These are phyloP conservation scores for Trifolium repens DNA, from an alignment of 306 rosid genomes.

Conservation along the genomic window DNA sequence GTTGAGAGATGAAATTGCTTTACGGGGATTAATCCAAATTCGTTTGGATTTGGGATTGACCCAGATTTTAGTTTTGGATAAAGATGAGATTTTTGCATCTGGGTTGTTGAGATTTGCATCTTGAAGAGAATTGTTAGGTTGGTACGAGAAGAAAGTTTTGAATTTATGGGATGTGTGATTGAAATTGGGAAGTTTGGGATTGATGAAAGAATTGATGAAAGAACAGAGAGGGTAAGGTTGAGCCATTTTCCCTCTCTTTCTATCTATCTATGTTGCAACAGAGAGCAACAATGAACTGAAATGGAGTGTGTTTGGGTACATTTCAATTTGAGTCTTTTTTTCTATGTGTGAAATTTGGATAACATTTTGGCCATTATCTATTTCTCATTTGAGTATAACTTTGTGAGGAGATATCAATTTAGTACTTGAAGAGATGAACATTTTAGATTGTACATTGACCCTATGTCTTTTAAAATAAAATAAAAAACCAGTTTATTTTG, in stretches of 20 bases:
- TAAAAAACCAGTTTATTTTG: too few species aligned
- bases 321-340: not conserved
- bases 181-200: conserved; percentile 32
- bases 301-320: not conserved
- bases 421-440: too few species aligned
- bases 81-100: conserved; percentile 49
- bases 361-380: not conserved
- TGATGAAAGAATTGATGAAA: conserved; percentile 50
- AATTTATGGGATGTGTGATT: conserved; percentile 29
- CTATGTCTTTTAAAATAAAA: too few species aligned
- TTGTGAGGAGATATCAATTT: too few species aligned
- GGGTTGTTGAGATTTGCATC: conserved; percentile 35
- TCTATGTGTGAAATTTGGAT: not conserved
- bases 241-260: conserved; percentile 56
- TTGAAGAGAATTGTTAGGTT: conserved; percentile 12
- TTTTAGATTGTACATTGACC: too few species aligned
- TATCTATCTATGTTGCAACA: too few species aligned
- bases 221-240: conserved; percentile 68
- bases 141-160: conserved; percentile 53
- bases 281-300: not conserved
- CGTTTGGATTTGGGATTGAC: conserved; percentile 82
- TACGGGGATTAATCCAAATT: conserved; percentile 52
- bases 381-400: too few species aligned
- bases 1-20: conserved; percentile 49
- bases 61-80: conserved; percentile 62